These are phyloP conservation scores for Przewalskia tangutica DNA, from an alignment of 257 asterid species.

Conservation along the genomic window DNA sequence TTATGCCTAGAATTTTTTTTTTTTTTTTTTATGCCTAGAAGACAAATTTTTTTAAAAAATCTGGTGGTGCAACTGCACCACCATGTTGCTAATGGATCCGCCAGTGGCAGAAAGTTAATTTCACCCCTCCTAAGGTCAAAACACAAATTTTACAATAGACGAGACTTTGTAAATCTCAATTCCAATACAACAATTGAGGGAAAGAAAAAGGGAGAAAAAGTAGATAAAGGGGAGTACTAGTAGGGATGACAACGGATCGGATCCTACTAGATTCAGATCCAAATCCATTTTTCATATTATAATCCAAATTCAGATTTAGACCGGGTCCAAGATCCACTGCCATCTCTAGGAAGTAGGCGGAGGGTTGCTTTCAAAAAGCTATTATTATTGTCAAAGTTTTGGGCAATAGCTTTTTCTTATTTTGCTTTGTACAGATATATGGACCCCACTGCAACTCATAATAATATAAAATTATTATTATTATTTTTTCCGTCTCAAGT, in stretches of 20 bases:
- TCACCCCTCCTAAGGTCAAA: conserved; percentile 4
- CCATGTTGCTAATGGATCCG: too few relatives aligned
- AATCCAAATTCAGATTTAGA: too few relatives aligned
- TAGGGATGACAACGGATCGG: too few relatives aligned
- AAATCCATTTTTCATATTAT: too few relatives aligned
- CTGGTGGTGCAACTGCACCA: too few relatives aligned
- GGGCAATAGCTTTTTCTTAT: conserved; percentile 41
- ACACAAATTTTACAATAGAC: conserved; percentile 13
- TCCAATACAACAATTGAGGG: conserved; percentile 4
- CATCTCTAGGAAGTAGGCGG: too few relatives aligned
- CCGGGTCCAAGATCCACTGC: too few relatives aligned
- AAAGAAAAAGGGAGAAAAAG: background rate
- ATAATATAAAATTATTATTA: conserved; percentile 1
- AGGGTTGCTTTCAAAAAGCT: conserved; percentile 49
- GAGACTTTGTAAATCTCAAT: conserved; percentile 20
- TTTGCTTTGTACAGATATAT: conserved; percentile 23
- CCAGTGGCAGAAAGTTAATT: background rate
- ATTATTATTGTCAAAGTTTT: conserved; percentile 57
- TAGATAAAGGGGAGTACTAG: conserved; percentile 5
- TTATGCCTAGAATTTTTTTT: too few relatives aligned
- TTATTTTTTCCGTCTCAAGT: background rate
- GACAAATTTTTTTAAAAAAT: too few relatives aligned
- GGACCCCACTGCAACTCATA: conserved; percentile 35
- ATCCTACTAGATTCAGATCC: too few relatives aligned
- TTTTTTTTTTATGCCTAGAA: too few relatives aligned